A percentile compares a stretch with the other conserved stretches of the same genome.
Evolutionary conservation across 1,284 basidiomycete genomes (phyloP).

Genomic region (Tremellales sp.): DNA sequence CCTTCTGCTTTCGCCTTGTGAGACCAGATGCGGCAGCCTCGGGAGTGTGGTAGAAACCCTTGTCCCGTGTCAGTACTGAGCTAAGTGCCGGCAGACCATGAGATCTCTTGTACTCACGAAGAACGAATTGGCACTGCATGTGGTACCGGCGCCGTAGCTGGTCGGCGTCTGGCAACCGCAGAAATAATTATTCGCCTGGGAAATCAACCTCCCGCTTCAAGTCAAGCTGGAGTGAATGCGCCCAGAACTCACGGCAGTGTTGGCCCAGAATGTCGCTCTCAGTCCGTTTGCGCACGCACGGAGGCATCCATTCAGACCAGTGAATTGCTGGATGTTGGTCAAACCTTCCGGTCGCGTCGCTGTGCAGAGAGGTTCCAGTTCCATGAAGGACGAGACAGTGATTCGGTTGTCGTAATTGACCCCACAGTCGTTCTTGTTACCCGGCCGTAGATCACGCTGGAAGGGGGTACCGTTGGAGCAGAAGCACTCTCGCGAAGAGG

Average conservation of each 20-base stretch:
- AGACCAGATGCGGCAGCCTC: background rate
- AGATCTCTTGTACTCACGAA: background rate
- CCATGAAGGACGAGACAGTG: background rate
- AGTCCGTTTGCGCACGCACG: background rate
- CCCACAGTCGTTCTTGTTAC: background rate
- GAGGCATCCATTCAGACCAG: background rate
- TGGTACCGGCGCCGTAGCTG: background rate
- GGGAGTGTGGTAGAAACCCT: background rate
- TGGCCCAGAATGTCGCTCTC: background rate
- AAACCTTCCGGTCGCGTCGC: background rate
- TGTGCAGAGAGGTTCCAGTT: background rate
- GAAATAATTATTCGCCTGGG: background rate
- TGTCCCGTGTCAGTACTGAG: background rate
- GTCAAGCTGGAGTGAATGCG: background rate
- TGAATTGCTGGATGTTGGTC: background rate
- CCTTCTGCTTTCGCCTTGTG: background rate
- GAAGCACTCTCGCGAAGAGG: background rate
- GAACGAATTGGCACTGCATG: background rate
- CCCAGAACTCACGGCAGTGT: background rate
- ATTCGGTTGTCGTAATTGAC: background rate
- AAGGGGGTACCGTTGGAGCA: background rate
- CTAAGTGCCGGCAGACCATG: background rate
- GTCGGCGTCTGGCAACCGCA: background rate
- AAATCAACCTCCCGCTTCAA: background rate
- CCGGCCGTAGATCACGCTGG: background rate